Conservation (phyloP, 2,329 filamentous ascomycete species). For the Penicillium sp. region DNA sequence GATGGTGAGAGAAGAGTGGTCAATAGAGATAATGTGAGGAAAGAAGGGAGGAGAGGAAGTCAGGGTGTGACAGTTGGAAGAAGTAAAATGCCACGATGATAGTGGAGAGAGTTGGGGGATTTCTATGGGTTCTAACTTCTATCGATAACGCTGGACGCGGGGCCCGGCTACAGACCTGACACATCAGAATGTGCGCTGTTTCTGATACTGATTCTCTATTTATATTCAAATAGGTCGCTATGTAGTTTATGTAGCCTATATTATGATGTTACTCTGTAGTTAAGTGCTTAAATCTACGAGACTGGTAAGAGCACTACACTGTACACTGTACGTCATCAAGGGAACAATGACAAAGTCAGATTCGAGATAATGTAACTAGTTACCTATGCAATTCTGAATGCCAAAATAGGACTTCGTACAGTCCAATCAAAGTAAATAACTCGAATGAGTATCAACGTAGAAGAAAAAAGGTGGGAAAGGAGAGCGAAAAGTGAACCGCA, state of each 20-base stretch:
- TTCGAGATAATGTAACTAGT: no score
- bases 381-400: not conserved
- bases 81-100: not conserved
- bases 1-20: constrained; percentile 24
- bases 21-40: no score
- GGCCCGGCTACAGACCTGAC: not conserved
- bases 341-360: not conserved
- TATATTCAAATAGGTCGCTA: not conserved
- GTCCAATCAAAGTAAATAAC: not conserved
- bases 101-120: constrained; percentile 5
- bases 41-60: not conserved
- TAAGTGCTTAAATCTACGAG: not conserved
- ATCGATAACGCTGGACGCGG: constrained; percentile 11
- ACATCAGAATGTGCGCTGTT: not conserved
- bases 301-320: not conserved
- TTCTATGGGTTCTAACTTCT: not conserved
- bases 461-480: not conserved
- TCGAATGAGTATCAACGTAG: not conserved
- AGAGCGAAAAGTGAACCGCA: not conserved
- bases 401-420: not conserved
- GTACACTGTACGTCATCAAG: constrained; percentile 9
- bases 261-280: not conserved
- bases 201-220: not conserved
- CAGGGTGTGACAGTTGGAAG: not conserved
- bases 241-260: no score